Conservation (phyloP, 495 filamentous ascomycete species). For the Aspergillus panamensis region DNA sequence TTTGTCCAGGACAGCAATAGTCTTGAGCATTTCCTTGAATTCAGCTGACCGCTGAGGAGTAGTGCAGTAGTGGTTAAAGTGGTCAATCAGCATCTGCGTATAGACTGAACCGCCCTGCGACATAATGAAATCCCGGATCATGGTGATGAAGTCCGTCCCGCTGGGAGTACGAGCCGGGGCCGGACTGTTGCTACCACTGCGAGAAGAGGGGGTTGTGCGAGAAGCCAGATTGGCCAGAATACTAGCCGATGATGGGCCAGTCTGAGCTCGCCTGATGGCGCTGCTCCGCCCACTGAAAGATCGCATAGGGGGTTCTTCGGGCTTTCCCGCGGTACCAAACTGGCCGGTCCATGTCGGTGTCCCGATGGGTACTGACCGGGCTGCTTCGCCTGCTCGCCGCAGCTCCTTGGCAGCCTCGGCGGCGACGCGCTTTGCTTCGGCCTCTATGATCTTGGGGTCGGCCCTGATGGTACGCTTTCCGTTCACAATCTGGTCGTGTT, state of each 20-base stretch:
- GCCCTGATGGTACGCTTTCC: constrained; percentile 60
- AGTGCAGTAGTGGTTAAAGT: constrained; percentile 65
- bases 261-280: constrained; percentile 33
- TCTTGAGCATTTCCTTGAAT: constrained; percentile 60
- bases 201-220: constrained; percentile 25
- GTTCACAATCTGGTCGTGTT: constrained; percentile 85
- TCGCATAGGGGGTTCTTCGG: constrained; percentile 28
- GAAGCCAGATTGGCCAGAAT: constrained; percentile 58
- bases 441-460: constrained; percentile 69
- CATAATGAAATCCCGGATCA: constrained; percentile 71
- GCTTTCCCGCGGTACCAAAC: constrained; percentile 67
- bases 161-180: constrained; percentile 28
- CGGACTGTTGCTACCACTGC: constrained; percentile 31
- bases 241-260: constrained; percentile 51
- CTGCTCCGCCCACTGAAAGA: constrained; percentile 29
- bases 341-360: constrained; percentile 92
- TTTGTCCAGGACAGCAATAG: constrained; percentile 54
- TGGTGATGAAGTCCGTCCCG: constrained; percentile 58
- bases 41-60: constrained; percentile 54
- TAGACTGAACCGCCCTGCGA: constrained; percentile 67
- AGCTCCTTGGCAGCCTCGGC: constrained; percentile 71
- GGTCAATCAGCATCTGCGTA: constrained; percentile 74
- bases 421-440: constrained; percentile 78
- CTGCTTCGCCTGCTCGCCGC: constrained; percentile 65
- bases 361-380: constrained; percentile 68